Base-by-base conservation (phyloP, 1,284 basidiomycete genomes). In the Farysia itapuensis region DNA sequence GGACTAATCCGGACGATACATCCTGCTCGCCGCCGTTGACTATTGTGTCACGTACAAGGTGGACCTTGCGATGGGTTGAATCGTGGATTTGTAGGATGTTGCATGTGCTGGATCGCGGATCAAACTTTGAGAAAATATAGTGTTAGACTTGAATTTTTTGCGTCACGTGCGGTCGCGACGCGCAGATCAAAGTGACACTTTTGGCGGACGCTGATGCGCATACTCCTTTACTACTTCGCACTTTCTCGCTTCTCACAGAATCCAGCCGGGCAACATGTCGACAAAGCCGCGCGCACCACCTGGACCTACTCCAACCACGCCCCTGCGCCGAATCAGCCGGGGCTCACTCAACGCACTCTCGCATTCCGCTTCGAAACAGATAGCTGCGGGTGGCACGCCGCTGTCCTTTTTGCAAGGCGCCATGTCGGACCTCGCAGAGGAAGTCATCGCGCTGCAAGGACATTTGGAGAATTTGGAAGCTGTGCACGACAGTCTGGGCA, bases 301-400 rank as follows among this genome's bases (percentile, higher is more conserved):
- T 16, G 43, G 18, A 12, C 36, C 57, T 8, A 53, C 64, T 25
- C 78, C 77, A 11, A 68, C 64, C 38, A 91, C 89, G 9, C 92
- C 92, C 4, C 84, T 96, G 15, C 84, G 88, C 31, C 86, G 92
- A 45, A 84, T 95, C 54, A 94, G 91, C 0, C 89, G 93, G 59
- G 89, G 90, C 38, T 94, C 91, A 1, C 84, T 95, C 16, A 87
- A 88, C 43, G 84, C 86, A 4, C 82, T 91, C 38, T 89, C 89
- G 7, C 57, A 52, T 23, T 83, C 77, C 35, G 82, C 87, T 74
- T 54, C 57, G 16, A 60, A 60, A 46, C 57, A 60, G 37, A 45
- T 50, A 25, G 32, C 42, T 23, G 50, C 50, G 7, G 50, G 50
- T 4, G 46, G 45, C 3, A 85, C 89, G 58, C 89, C 88, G 0